Evolutionary conservation across 192 early-diverging fungal species (phyloP).

Genomic region (Backusella tarrabulga): DNA sequence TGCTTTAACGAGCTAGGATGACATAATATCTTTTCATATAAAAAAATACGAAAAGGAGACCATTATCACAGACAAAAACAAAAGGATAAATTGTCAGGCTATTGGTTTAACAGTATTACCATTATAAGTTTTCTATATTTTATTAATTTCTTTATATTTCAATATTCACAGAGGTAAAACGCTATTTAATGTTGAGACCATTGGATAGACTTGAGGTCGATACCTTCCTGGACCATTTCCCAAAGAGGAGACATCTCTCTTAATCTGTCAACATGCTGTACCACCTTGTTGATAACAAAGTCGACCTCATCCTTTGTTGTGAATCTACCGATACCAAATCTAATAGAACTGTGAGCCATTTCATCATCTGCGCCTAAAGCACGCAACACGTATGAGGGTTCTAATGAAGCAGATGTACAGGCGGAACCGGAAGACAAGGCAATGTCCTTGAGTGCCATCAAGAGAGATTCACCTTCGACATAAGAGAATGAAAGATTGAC

Average conservation of each 20-base stretch:
- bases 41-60: not conserved
- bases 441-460: conserved; percentile 98
- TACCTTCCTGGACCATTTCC: conserved; percentile 97
- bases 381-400: conserved; percentile 95
- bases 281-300: conserved; percentile 79
- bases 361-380: conserved; percentile 97
- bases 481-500: conserved; percentile 96
- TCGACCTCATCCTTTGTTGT: conserved; percentile 96
- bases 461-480: conserved; percentile 94
- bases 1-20: not conserved
- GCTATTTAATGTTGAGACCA: conserved; percentile 82
- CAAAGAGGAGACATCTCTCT: conserved; percentile 97
- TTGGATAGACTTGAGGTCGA: conserved; percentile 88
- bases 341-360: conserved; percentile 92
- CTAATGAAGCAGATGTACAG: conserved; percentile 94
- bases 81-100: not conserved
- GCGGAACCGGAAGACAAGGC: conserved; percentile 94
- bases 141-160: conserved; percentile 7
- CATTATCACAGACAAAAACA: not conserved
- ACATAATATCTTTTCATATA: not conserved
- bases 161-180: conserved; percentile 7
- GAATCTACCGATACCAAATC: conserved; percentile 96
- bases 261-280: conserved; percentile 78
- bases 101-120: no score
- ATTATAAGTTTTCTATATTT: conserved; percentile 6